phyloP scores from a whole-genome alignment of 805 yeast species.

The Metschnikowia vanudenii region DNA sequence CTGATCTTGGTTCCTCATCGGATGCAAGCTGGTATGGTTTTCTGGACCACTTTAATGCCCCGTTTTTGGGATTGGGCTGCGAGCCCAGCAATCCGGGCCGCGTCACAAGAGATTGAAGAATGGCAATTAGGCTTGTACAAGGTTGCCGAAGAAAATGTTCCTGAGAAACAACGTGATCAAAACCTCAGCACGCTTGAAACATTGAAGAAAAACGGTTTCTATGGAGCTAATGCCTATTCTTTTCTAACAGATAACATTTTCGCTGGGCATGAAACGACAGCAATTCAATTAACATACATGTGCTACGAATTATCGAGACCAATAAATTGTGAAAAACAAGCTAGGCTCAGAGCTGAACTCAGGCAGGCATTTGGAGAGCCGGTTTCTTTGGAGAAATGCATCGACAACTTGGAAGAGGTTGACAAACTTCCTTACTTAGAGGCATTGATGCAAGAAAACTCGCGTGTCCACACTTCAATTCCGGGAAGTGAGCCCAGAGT shows the following conservation, averaged over 20 bases:
- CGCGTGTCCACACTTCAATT: constrained; percentile 64
- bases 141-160: constrained; percentile 34
- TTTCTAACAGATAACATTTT: constrained; percentile 60
- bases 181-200: constrained; percentile 35
- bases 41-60: constrained; percentile 65
- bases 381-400: constrained; percentile 19
- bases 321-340: constrained; percentile 45
- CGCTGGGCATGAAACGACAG: constrained; percentile 72
- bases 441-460: constrained; percentile 61
- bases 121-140: constrained; percentile 46
- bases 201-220: constrained; percentile 31
- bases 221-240: constrained; percentile 37
- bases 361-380: constrained; percentile 32
- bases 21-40: constrained; percentile 56
- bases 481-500: constrained; percentile 72
- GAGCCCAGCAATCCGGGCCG: constrained; percentile 34
- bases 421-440: constrained; percentile 57
- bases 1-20: constrained; percentile 45
- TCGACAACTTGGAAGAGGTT: constrained; percentile 38
- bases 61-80: constrained; percentile 51
- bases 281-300: constrained; percentile 47
- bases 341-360: constrained; percentile 47
- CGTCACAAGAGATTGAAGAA: constrained; percentile 38
- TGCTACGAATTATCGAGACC: constrained; percentile 60
- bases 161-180: constrained; percentile 18